Conservation (phyloP, 495 filamentous ascomycete genomes). For the Penicillium simplicissimum region DNA sequence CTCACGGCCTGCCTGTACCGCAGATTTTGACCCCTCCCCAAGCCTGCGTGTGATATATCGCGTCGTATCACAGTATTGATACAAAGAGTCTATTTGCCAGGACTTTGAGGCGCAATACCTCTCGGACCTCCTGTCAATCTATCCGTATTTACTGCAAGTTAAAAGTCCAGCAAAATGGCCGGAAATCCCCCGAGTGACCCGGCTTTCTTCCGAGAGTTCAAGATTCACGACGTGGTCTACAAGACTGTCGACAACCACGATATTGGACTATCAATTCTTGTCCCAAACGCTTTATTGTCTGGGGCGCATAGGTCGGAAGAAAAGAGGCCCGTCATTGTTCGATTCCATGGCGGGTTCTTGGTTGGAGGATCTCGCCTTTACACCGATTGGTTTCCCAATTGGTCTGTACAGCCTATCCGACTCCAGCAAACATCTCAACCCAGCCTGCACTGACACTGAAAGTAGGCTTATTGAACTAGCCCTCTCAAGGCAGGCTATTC, state of each 20-base stretch:
- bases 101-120: neutral
- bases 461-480: slow-evolving; percentile 18
- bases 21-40: neutral
- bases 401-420: neutral
- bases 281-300: slow-evolving; percentile 11
- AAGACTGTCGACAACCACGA: slow-evolving; percentile 9
- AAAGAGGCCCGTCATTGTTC: slow-evolving; percentile 14
- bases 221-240: slow-evolving; percentile 11
- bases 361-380: slow-evolving; percentile 18
- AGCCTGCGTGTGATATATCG: neutral
- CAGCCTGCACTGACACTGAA: neutral
- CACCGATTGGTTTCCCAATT: slow-evolving; percentile 18
- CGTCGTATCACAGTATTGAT: neutral
- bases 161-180: neutral
- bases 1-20: neutral
- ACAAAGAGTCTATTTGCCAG: neutral
- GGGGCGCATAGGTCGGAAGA: neutral
- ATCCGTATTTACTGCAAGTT: neutral
- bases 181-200: slow-evolving; percentile 4
- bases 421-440: too few relatives aligned
- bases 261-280: slow-evolving; percentile 13
- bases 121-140: neutral
- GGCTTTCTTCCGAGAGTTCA: slow-evolving; percentile 9
- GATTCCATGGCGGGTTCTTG: slow-evolving; percentile 22
- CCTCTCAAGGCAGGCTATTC: slow-evolving; percentile 8